Evolutionary conservation across 2,329 filamentous ascomycete species (phyloP), one percentile per base, ranked within the genome.

Genomic region (Tolypocladium paradoxum): DNA sequence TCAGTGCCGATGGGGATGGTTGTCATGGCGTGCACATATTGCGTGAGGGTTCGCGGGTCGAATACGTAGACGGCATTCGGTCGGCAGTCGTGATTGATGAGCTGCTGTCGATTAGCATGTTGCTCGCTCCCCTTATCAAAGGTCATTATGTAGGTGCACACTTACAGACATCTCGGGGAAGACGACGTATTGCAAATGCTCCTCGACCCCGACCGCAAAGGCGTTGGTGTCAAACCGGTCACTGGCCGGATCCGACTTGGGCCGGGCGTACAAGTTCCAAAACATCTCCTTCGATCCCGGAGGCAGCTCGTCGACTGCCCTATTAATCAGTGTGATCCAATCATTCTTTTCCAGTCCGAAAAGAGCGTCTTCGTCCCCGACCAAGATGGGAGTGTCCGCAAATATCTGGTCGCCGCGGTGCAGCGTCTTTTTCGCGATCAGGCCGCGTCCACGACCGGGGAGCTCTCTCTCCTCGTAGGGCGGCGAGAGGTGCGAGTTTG

Each of bases 1-100:
- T 75, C 73, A 55, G 73, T 71, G 33, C 73, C 73, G 0, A 70
- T 64, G 4, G 53, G 45, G 55, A 75, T 74, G 53, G 68, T 65
- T 1, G 71, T 65, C 12, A 68, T 60, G 35, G 70, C 73, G 49
- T 69, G 65, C 37, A 71, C 62, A 53, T 68, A 64, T 53, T 74
- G 72, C 3, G 68, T 65, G 37, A 74, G 62, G 2, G 68, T 68
- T 4, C 61, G 54, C 38, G 64, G 60, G 56, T 73, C 69, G 54
- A 71, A 73, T 56, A 65, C 68, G 62, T 74, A 74, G 58, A 71
- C 72, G 33, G 70, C 66, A 55, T 74, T 74, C 33, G 73, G 69
- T 1, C 72, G 68, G 57, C 73, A 75, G 60, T 74, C 71, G 59
- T 75, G 73, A 61, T 75, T 75, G 57, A 73, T 61, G 64, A 24